Evolutionary conservation across 2,329 filamentous ascomycete genomes (phyloP), one percentile per base, ranked within the genome.

Genomic region (Aspergillus jensenii): DNA sequence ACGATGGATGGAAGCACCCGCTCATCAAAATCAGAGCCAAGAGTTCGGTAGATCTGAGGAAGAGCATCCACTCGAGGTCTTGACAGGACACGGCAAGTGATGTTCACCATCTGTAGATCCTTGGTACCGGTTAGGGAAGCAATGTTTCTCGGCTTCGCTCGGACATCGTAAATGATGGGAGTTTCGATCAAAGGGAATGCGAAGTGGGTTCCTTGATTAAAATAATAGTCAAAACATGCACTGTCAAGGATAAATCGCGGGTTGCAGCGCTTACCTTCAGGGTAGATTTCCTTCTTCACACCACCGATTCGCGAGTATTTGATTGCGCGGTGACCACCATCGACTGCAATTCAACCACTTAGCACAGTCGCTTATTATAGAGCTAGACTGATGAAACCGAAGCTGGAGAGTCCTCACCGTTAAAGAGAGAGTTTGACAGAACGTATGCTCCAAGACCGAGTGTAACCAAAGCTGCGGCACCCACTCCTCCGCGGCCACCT

Each of bases 31-130:
- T 99, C 95, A 56, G 88, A 88, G 55, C 95, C 95, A 37, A 99
- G 84, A 1, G 95, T 99, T 65, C 95, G 86, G 84, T 98, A 99
- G 72, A 99, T 99, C 79, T 96, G 91, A 17, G 95, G 95, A 43
- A 99, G 86, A 33, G 93, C 90, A 65, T 90, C 87, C 71, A 99
- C 82, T 58, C 92, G 87, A 56, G 95, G 95, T 68, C 92, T 84
- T 59, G 93, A 97, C 53, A 99, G 90, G 59, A 99, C 95, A 90
- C 95, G 93, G 79, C 95, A 99, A 73, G 93, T 99, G 75, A 99
- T 98, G 85, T 99, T 99, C 74, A 98, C 95, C 95, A 99, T 99
- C 82, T 99, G 95, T 78, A 99, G 81, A 79, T 99, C 95, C 84
- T 99, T 99, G 73, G 95, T 99, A 68, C 95, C 95, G 59, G 95